Base-by-base conservation (phyloP, 768 basidiomycete genomes). In the Lactifluus echinatus region DNA sequence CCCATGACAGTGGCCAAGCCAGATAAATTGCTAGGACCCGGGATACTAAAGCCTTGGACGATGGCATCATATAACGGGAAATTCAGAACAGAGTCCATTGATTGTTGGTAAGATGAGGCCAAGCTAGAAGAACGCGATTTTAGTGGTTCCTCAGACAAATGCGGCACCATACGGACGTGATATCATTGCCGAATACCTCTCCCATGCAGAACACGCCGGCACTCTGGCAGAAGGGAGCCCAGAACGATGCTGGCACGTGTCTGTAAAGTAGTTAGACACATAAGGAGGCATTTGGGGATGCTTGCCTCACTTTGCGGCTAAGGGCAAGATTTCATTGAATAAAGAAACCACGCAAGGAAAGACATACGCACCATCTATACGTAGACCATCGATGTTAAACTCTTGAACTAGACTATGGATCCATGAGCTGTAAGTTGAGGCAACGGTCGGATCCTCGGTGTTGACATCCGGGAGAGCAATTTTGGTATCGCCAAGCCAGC, bases 131-230 rank as follows among this genome's bases (percentile, higher is more conserved):
- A 34, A 57, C 10, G 26, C 55, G 14, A 51, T 47, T 37, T 21
- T 45, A 17, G 48, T 39, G 24, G 21, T 73, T 71, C 59, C 45
- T 48, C 37, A 34, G 26, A 31, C 23, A 48, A 23, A 21, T 4
- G 12, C 65, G 31, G 26, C 43, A 26, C 34, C 19, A 19, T 21
- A 34, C 67, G 36, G 66, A 85, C 84, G 74, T 69, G 46, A 82
- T 69, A 50, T 83, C 73, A 50, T 73, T 67, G 44, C 76, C 78
- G 57, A 80, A 82, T 46, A 93, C 85, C 71, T 93, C 90, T 39
- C 92, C 92, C 53, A 92, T 85, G 65, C 87, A 92, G 72, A 87
- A 92, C 10, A 92, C 85, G 12, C 84, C 88, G 0, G 89, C 87
- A n/a, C 79, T 81, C 44, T 69, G 72, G 63, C 82, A 83, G 66